Percentiles rank a stretch among this genome's conserved stretches.
phyloP scores from a whole-genome alignment of 805 yeast species.

The Kodamaea laetipori region DNA sequence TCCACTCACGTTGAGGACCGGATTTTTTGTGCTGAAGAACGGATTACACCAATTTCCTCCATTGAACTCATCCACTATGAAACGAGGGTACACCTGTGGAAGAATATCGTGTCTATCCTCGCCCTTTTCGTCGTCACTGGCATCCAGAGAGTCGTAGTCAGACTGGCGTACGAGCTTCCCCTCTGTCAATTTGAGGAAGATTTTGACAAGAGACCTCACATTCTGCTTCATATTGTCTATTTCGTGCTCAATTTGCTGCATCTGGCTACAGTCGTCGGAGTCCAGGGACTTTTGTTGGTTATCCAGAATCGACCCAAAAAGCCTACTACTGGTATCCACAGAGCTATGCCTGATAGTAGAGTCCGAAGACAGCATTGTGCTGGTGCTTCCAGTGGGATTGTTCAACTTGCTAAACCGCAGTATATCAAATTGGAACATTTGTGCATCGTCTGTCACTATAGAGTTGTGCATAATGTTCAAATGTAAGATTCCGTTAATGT shows the following conservation, averaged over 20 bases:
- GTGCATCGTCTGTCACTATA: conserved; percentile 24
- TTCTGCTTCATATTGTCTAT: conserved; percentile 37
- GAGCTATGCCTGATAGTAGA: conserved; percentile 19
- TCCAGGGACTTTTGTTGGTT: conserved; percentile 1
- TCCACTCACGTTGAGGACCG: conserved; percentile 43
- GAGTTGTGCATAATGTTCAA: conserved; percentile 44
- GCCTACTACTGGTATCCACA: conserved; percentile 20
- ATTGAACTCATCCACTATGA: conserved; percentile 62
- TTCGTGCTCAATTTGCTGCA: conserved; percentile 43
- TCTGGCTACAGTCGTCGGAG: conserved; percentile 24
- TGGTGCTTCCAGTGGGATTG: not conserved
- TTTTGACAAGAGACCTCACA: conserved; percentile 30
- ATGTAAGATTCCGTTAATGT: conserved; percentile 65
- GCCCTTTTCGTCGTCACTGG: conserved; percentile 30
- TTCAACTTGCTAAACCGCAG: conserved; percentile 9
- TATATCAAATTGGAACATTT: conserved; percentile 35
- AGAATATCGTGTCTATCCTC: conserved; percentile 40
- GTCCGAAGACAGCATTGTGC: conserved; percentile 2
- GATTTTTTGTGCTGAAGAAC: conserved; percentile 47
- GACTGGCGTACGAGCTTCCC: conserved; percentile 33
- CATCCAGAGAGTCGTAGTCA: conserved; percentile 43
- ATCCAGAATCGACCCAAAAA: conserved; percentile 10
- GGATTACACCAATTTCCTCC: conserved; percentile 84
- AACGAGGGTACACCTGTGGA: conserved; percentile 73
- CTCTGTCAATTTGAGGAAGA: conserved; percentile 34